Evolutionary conservation across 2,329 filamentous ascomycete species (phyloP), one percentile per base, ranked within the genome.

Genomic region (Dryadomyces sulphureus): DNA sequence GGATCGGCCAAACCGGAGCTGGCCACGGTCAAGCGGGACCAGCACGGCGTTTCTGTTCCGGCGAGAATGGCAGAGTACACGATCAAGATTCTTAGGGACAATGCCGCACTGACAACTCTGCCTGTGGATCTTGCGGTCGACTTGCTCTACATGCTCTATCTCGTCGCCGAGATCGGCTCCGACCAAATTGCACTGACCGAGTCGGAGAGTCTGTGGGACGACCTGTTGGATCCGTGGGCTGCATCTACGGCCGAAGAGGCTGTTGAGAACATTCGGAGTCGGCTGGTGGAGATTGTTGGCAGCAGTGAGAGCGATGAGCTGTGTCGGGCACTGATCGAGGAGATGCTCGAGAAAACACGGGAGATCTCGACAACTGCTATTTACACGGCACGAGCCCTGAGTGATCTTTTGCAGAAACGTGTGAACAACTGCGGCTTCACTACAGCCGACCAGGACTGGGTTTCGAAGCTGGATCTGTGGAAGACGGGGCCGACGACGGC

Each of bases 61-160:
- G 75, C 85, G 14, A 73, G 90, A 46, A 84, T 93, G 65, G 77
- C 81, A 1, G 68, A 81, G 42, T 94, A 88, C 58, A 73, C 77
- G 0, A 67, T 70, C 6, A 71, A 70, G 42, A 58, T 92, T 0
- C 57, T 88, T n/a, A n/a, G n/a, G 0, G 56, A 60, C 7, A 59
- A 61, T 3, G n/a, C 34, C 62, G 64, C 0, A 53, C 70, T 9
- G 54, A 65, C 62, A 0, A 53, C 59, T 0, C 50, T 75, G 0
- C 64, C 71, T 0, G 54, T 56, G 2, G 56, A 63, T 2, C 62
- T 65, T 19, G 67, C 69, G 44, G 59, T 69, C 8, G 70, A 79
- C 46, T 54, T 77, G 1, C 45, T 79, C 1, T 69, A 70, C 49
- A 61, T 72, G 1, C 63, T 78, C 5, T 65, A 62, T 36, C 55